Evolutionary conservation across 306 rosid genomes (phyloP), one percentile per base, ranked within the genome.

Genomic region (Hippophae gyantsensis): DNA sequence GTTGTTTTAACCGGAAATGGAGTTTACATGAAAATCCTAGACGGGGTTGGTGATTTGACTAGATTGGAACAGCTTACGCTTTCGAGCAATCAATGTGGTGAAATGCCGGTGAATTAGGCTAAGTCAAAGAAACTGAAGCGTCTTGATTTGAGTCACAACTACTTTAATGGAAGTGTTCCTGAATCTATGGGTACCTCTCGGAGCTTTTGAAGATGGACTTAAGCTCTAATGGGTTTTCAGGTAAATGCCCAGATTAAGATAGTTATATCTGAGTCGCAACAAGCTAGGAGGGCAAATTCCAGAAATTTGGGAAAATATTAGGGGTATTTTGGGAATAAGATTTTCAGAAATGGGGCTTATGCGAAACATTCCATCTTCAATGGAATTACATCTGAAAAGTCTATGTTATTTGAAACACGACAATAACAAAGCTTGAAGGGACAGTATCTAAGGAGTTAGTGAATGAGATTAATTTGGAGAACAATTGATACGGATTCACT

Each of bases 381-480:
- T 90, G 83, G 96, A 80, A 66, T 27, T 78, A 27, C 62, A 79
- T 70, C 49, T 87, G 70, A 81, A 63, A 53, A 87, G 72, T 3
- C 12, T 85, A 53, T 42, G 82, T 10, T 90, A 85, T 66, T 50
- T 90, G 41, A 84, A 89, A 42, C 94, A 87, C 42, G 92, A 85
- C 13, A 83, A 78, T 26, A 90, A 90, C 61, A n/a, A 70, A 44
- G 6, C 95, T 90, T 18, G 84, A 80, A 62, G 97, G 97, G 54
- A 61, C 76, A 18, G 74, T 90, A 18, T 94, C 94, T 2, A 47
- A 60, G 71, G 71, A 73, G 42, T 67, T 12, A 56, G 66, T 43
- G 52, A 73, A 61, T 43, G 97, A 82, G 66, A 86, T 90, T 62
- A 86, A 90, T 46, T 57, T 90, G 74, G 94, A 84, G 75, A 86